Conservation (phyloP, 441 rosid species). For the Isatis lusitanica region DNA sequence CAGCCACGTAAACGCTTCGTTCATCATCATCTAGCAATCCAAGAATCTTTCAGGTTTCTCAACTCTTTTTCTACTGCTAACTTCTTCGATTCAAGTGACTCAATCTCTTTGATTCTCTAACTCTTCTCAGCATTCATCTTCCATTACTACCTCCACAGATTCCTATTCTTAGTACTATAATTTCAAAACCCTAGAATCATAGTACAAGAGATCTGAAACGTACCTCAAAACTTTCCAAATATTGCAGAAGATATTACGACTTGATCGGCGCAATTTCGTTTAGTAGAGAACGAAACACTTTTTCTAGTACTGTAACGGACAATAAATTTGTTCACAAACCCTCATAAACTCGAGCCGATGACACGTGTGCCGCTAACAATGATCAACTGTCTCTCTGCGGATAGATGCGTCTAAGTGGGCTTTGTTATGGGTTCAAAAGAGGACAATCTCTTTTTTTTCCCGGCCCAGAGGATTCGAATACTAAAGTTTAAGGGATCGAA, state of each 20-base stretch:
- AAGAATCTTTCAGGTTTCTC: constrained; percentile 24
- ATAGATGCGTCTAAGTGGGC: not conserved
- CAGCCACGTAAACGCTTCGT: constrained; percentile 43
- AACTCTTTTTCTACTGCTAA: constrained; percentile 38
- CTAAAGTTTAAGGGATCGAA: no score
- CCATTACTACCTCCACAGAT: constrained; percentile 5
- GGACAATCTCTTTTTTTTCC: no score
- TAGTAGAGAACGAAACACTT: not conserved
- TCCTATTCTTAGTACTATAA: not conserved
- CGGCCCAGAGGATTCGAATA: not conserved
- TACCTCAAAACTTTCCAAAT: not conserved
- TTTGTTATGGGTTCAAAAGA: not conserved
- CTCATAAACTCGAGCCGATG: not conserved
- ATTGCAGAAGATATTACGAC: not conserved
- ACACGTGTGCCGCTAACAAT: not conserved
- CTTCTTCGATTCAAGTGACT: constrained; percentile 46
- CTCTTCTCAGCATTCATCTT: constrained; percentile 38
- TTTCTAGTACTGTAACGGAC: not conserved
- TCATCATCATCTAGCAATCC: constrained; percentile 46
- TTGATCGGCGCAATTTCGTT: not conserved
- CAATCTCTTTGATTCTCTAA: constrained; percentile 36
- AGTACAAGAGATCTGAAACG: not conserved
- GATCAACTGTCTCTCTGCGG: not conserved
- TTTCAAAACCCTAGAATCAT: constrained; percentile 10
- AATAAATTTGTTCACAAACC: not conserved